phyloP scores from a whole-genome alignment of 2,329 filamentous ascomycete genomes.

The Penicillium freii region DNA sequence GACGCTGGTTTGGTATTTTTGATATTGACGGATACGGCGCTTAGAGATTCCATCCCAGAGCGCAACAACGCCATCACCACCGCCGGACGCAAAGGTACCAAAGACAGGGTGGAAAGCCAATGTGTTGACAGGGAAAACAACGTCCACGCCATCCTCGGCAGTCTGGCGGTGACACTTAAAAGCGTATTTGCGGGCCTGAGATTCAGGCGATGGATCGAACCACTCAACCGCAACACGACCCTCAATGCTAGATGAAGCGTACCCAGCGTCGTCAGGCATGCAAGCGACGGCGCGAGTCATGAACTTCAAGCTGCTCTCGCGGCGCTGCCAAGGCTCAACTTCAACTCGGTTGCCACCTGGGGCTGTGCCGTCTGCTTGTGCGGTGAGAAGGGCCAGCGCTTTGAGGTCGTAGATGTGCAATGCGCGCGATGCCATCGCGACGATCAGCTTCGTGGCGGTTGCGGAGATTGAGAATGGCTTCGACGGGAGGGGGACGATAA shows the following conservation, averaged over 20 bases:
- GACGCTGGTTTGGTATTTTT: constrained; percentile 76
- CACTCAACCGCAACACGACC: constrained; percentile 95
- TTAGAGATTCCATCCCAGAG: constrained; percentile 92
- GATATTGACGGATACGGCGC: constrained; percentile 84
- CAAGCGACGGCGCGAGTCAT: constrained; percentile 90
- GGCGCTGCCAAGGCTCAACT: constrained; percentile 82
- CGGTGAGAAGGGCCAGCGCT: constrained; percentile 57
- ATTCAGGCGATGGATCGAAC: constrained; percentile 87
- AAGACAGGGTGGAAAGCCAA: constrained; percentile 79
- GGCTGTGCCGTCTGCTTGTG: constrained; percentile 45
- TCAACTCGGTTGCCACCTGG: constrained; percentile 43
- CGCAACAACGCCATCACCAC: constrained; percentile 87
- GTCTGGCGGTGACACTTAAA: constrained; percentile 96
- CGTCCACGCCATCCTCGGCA: constrained; percentile 61
- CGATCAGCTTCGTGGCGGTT: constrained; percentile 82
- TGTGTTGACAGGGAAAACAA: constrained; percentile 89
- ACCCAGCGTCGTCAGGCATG: constrained; percentile 95
- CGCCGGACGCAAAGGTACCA: constrained; percentile 84
- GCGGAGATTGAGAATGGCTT: constrained; percentile 84
- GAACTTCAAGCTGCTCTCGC: constrained; percentile 93
- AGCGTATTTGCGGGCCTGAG: constrained; percentile 90
- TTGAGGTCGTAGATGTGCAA: constrained; percentile 91
- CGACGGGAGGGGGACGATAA: constrained; percentile 69
- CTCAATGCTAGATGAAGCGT: constrained; percentile 89
- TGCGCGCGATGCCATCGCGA: constrained; percentile 92